Evolutionary conservation across 805 yeast species (phyloP).

Genomic region (Millerozyma miso): DNA sequence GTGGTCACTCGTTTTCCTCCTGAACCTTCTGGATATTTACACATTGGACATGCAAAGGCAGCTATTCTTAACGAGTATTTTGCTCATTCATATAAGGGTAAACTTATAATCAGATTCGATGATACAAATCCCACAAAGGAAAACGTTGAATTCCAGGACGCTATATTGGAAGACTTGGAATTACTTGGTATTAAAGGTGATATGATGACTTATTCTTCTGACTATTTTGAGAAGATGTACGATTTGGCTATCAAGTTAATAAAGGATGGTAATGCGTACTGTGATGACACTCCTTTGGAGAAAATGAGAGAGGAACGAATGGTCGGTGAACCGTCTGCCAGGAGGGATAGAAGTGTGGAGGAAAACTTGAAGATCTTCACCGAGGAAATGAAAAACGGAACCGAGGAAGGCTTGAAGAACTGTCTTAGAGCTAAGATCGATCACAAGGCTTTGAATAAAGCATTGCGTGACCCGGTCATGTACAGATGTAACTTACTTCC

Average conservation of each 20-base stretch:
- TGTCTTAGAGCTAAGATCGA: conserved; percentile 97
- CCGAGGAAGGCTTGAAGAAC: conserved; percentile 86
- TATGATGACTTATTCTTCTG: conserved; percentile 80
- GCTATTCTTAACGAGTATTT: conserved; percentile 95
- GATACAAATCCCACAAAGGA: conserved; percentile 98
- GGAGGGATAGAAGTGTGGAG: conserved; percentile 91
- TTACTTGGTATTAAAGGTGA: conserved; percentile 94
- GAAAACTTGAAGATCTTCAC: conserved; percentile 85
- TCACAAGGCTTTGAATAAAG: conserved; percentile 84
- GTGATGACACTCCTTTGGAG: conserved; percentile 94
- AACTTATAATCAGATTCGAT: conserved; percentile 93
- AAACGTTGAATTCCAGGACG: conserved; percentile 88
- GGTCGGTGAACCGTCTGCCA: conserved; percentile 89
- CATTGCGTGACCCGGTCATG: conserved; percentile 96
- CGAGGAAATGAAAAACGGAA: conserved; percentile 89
- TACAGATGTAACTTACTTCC: conserved; percentile 97
- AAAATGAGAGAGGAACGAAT: conserved; percentile 98
- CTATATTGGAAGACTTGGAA: conserved; percentile 88
- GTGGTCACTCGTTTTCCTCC: conserved; percentile 99
- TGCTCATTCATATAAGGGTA: conserved; percentile 94
- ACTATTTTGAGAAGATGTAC: conserved; percentile 90
- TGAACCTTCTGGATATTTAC: conserved; percentile 98
- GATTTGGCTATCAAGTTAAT: conserved; percentile 80
- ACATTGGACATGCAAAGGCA: conserved; percentile 99
- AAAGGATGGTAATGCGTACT: conserved; percentile 94